Percentiles rank a stretch among this genome's conserved stretches.
Evolutionary conservation across 164 flowering plant genomes (phyloP).

Genomic region (Dillenia turbinata): DNA sequence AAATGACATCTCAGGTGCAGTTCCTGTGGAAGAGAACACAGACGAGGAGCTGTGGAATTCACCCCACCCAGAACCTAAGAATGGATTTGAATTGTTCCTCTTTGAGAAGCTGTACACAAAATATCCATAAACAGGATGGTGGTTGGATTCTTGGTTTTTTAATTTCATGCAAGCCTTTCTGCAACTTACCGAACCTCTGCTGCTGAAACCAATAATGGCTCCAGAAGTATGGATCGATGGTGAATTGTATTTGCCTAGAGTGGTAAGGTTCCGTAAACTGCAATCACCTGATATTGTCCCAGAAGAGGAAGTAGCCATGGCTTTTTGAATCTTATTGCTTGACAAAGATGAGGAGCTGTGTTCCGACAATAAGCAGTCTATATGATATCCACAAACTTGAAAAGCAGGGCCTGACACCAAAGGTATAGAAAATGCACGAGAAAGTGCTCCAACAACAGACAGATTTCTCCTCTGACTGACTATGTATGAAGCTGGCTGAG

Average conservation of each 20-base stretch:
- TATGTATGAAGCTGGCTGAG: constrained; percentile 37
- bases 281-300: constrained; percentile 17
- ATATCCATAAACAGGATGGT: constrained; percentile 30
- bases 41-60: constrained; percentile 28
- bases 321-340: constrained; percentile 16
- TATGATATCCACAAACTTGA: constrained; percentile 68
- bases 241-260: constrained; percentile 8
- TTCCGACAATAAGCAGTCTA: constrained; percentile 36
- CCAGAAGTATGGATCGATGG: constrained; percentile 2
- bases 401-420: constrained; percentile 77
- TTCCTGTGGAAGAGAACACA: constrained; percentile 30
- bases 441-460: constrained; percentile 66
- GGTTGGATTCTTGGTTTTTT: constrained; percentile 25
- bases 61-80: constrained; percentile 11
- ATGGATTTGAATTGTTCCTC: constrained; percentile 18
- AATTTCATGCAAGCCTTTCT: constrained; percentile 36
- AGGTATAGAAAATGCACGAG: constrained; percentile 69
- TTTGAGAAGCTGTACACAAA: constrained; percentile 18
- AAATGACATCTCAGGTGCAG: constrained; percentile 54
- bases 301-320: constrained; percentile 47
- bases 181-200: constrained; percentile 12
- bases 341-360: constrained; percentile 6
- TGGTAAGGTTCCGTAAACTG: constrained; percentile 12
- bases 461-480: constrained; percentile 38
- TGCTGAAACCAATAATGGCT: background rate